Conservation (phyloP, 352 stramenopile genomes). For the Halophytophthora batemanensis region DNA sequence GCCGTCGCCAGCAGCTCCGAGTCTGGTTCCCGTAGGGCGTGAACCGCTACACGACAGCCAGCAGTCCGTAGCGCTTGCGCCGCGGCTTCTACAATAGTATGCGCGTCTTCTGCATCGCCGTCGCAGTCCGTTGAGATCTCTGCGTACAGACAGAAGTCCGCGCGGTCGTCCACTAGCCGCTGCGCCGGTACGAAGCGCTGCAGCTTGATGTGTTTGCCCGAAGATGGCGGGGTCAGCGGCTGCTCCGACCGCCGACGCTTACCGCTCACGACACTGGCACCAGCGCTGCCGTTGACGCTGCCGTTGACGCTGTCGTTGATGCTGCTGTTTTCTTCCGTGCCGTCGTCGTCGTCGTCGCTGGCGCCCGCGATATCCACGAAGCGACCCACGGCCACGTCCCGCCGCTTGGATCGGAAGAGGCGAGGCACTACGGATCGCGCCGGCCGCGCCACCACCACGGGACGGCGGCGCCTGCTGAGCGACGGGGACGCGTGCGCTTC, state of each 20-base stretch:
- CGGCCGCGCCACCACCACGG: slow-evolving; percentile 14
- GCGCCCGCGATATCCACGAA: background rate
- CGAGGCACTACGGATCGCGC: slow-evolving; percentile 13
- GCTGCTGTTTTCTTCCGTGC: background rate
- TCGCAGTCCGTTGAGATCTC: slow-evolving; percentile 16
- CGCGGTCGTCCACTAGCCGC: slow-evolving; percentile 25
- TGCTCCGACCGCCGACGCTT: slow-evolving; percentile 11
- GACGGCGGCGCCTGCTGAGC: slow-evolving; percentile 7
- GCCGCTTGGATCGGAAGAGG: slow-evolving; percentile 17
- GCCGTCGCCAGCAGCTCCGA: slow-evolving; percentile 20
- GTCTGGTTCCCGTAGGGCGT: slow-evolving; percentile 30
- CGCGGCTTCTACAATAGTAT: slow-evolving; percentile 35
- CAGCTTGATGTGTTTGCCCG: slow-evolving; percentile 26
- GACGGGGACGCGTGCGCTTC: slow-evolving; percentile 6
- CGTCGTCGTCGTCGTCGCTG: slow-evolving; percentile 5
- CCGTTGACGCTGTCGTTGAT: background rate
- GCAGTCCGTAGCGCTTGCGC: slow-evolving; percentile 32
- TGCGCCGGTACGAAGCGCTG: slow-evolving; percentile 28
- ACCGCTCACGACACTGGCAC: slow-evolving; percentile 1
- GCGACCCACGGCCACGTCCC: background rate
- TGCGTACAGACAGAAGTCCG: slow-evolving; percentile 42
- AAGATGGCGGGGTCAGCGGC: background rate
- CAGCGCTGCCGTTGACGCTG: background rate
- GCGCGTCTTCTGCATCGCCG: slow-evolving; percentile 21
- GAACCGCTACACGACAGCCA: slow-evolving; percentile 41